A percentile compares a stretch with the other conserved stretches of the same genome.
These are phyloP conservation scores for Amanita pallidorosea DNA, from an alignment of 768 basidiomycete genomes.

Conservation along the genomic window DNA sequence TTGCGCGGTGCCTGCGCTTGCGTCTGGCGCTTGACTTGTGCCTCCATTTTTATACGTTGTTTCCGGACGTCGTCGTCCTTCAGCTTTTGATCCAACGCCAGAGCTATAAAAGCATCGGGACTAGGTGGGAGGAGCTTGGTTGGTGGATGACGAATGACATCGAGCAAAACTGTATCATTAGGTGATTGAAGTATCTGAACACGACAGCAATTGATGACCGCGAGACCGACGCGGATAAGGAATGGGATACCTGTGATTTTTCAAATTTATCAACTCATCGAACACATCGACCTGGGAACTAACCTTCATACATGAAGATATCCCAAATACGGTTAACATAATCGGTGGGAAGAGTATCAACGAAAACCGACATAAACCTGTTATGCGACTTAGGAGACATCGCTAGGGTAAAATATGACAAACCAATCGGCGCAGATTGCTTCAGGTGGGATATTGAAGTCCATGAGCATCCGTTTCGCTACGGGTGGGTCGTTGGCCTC, in stretches of 20 bases:
- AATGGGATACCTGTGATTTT: constrained; percentile 50
- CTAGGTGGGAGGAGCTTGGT: constrained; percentile 41
- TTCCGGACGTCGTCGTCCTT: constrained; percentile 76
- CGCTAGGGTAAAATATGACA: constrained; percentile 7
- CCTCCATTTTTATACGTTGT: constrained; percentile 65
- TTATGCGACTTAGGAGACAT: not conserved
- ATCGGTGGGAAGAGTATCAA: constrained; percentile 50
- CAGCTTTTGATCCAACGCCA: constrained; percentile 53
- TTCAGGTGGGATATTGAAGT: constrained; percentile 48
- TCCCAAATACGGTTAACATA: constrained; percentile 75
- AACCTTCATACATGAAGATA: constrained; percentile 74
- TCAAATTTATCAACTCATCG: not conserved
- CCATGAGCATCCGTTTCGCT: constrained; percentile 58
- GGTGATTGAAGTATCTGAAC: constrained; percentile 43
- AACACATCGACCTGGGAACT: constrained; percentile 3
- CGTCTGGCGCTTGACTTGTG: constrained; percentile 55
- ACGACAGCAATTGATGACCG: constrained; percentile 49
- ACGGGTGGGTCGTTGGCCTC: constrained; percentile 47
- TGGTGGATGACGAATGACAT: constrained; percentile 40
- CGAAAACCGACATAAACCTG: constrained; percentile 71
- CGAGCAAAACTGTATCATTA: constrained; percentile 35
- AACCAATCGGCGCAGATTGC: constrained; percentile 59
- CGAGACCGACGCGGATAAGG: constrained; percentile 65
- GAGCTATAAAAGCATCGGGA: constrained; percentile 52
- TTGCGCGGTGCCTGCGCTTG: constrained; percentile 20